These are phyloP conservation scores for Aspergillus costaricaensis DNA, from an alignment of 2,329 filamentous ascomycete species.

Conservation along the genomic window DNA sequence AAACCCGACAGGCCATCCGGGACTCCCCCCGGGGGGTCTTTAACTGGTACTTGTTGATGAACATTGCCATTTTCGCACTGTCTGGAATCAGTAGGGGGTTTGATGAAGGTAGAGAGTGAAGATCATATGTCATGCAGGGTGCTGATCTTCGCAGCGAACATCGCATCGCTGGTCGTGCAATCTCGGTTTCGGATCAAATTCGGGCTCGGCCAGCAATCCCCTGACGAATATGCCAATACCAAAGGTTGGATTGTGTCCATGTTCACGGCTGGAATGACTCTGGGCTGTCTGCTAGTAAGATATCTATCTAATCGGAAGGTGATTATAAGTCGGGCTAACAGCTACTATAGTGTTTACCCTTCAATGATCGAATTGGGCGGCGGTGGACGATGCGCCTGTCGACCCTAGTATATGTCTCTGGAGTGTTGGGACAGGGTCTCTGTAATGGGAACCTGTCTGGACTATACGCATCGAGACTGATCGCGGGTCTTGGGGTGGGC, in stretches of 20 bases:
- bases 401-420: constrained; percentile 2
- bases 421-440: constrained; percentile 6
- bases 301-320: background rate
- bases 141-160: constrained; percentile 18
- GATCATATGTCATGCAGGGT: background rate
- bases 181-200: constrained; percentile 18
- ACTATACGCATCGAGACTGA: constrained; percentile 20
- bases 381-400: constrained; percentile 2
- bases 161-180: constrained; percentile 24
- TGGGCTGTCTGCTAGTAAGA: constrained; percentile 22
- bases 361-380: constrained; percentile 3
- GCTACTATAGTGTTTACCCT: background rate
- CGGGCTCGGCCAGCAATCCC: constrained; percentile 17
- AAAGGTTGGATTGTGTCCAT: constrained; percentile 26
- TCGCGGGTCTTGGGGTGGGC: constrained; percentile 20
- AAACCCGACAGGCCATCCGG: constrained; percentile 20
- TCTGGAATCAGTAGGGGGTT: constrained; percentile 25
- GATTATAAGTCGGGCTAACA: background rate
- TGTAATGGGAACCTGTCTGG: constrained; percentile 17
- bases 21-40: constrained; percentile 24
- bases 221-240: constrained; percentile 22
- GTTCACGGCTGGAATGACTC: constrained; percentile 22
- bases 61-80: constrained; percentile 25
- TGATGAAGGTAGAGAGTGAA: constrained; percentile 19
- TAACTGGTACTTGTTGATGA: constrained; percentile 24